A percentile compares a stretch with the other conserved stretches of the same genome.
Conservation (phyloP, 371 early-diverging fungal genomes). For the Haplosporangium sp. region DNA sequence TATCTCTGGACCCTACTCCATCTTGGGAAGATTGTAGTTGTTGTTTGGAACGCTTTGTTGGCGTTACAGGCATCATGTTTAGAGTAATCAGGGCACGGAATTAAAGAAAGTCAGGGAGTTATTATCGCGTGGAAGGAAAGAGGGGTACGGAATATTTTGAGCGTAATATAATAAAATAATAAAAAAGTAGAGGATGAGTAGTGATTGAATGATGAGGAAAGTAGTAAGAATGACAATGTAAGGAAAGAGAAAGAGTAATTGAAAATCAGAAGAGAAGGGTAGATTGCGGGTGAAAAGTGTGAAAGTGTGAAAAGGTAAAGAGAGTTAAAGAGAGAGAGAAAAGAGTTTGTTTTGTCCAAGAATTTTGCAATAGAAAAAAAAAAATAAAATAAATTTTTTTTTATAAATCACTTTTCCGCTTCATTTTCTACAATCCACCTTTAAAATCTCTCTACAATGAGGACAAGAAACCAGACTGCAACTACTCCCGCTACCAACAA, state of each 20-base stretch:
- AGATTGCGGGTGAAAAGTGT: background rate
- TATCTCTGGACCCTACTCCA: background rate
- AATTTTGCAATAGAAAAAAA: too few relatives aligned
- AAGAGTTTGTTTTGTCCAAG: background rate
- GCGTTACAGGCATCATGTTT: conserved; percentile 13
- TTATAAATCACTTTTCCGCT: conserved; percentile 11
- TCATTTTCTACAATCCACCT: background rate
- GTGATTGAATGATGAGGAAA: too few relatives aligned
- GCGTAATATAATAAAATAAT: background rate
- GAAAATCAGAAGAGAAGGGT: background rate
- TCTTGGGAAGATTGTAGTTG: background rate
- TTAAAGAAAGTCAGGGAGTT: background rate
- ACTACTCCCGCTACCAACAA: background rate
- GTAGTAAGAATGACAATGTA: background rate
- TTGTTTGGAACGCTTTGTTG: conserved; percentile 7
- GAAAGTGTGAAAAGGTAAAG: too few relatives aligned
- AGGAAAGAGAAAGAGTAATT: background rate
- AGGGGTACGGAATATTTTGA: background rate
- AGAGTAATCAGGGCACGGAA: background rate
- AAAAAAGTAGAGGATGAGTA: background rate
- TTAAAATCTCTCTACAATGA: conserved; percentile 4
- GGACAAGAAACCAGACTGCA: conserved; percentile 4
- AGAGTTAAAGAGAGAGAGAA: background rate
- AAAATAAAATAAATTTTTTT: background rate
- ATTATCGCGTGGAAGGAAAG: background rate